phyloP scores from a whole-genome alignment of 371 early-diverging fungal species.

The Conidiobolus incongruus region DNA sequence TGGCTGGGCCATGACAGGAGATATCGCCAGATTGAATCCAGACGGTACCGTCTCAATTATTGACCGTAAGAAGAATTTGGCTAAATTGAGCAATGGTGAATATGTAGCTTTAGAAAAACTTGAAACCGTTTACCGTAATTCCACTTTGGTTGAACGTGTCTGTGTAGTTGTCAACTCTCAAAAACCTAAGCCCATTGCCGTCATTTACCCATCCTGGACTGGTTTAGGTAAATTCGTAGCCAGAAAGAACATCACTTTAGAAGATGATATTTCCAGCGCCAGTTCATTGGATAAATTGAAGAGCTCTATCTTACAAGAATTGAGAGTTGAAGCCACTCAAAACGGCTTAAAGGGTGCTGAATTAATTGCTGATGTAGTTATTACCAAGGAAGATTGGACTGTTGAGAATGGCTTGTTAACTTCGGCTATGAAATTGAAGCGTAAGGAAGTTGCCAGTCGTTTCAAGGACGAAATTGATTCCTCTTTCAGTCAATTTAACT shows the following conservation, averaged over 20 bases:
- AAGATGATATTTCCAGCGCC: too few relatives aligned
- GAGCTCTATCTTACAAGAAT: constrained; percentile 9
- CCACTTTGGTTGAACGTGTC: constrained; percentile 50
- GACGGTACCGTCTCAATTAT: constrained; percentile 52
- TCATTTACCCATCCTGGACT: constrained; percentile 12
- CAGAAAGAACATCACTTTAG: too few relatives aligned
- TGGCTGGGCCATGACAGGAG: constrained; percentile 90
- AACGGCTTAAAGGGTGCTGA: constrained; percentile 46
- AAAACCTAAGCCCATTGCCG: constrained; percentile 35
- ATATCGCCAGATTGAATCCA: constrained; percentile 61
- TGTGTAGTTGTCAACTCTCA: constrained; percentile 69
- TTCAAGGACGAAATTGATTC: constrained; percentile 27
- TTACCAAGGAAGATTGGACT: constrained; percentile 67
- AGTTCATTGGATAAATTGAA: neutral
- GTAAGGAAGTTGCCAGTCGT: constrained; percentile 38
- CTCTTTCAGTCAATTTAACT: too few relatives aligned
- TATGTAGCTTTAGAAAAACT: constrained; percentile 95
- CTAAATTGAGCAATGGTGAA: constrained; percentile 85
- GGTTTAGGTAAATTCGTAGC: too few relatives aligned
- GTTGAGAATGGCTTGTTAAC: constrained; percentile 67
- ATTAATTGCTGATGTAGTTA: constrained; percentile 29
- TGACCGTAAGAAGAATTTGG: constrained; percentile 69
- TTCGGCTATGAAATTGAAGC: constrained; percentile 81
- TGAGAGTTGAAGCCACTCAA: constrained; percentile 19
- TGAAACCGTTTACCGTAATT: constrained; percentile 76